These are phyloP conservation scores for Colletotrichum sp. DNA, from an alignment of 2,329 filamentous ascomycete genomes.

Conservation along the genomic window DNA sequence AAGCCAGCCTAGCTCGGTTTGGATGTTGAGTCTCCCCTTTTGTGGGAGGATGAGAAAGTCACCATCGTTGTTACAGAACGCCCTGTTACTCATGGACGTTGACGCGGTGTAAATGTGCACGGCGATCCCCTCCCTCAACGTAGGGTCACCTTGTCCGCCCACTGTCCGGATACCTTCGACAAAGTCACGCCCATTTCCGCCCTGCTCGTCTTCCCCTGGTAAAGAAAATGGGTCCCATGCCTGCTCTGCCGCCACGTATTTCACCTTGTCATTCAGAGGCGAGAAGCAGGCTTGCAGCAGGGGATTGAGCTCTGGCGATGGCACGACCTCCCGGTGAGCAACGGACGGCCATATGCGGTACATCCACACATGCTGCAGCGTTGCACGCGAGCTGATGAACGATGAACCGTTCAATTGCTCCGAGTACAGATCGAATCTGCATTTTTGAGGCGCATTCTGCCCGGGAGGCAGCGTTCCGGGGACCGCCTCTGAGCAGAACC, in stretches of 20 bases:
- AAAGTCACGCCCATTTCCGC: not conserved
- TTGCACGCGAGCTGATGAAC: constrained; percentile 31
- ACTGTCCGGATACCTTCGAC: not conserved
- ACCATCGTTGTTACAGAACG: constrained; percentile 61
- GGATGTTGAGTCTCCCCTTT: constrained; percentile 66
- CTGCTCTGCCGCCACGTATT: constrained; percentile 48
- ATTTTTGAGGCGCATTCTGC: constrained; percentile 48
- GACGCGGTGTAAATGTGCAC: not conserved
- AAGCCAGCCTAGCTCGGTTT: constrained; percentile 39
- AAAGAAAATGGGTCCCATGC: constrained; percentile 48
- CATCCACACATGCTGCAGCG: constrained; percentile 37
- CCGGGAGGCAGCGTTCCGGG: constrained; percentile 47
- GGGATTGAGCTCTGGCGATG: constrained; percentile 1
- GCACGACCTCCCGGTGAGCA: constrained; percentile 27
- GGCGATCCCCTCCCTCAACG: not conserved
- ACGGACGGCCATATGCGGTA: constrained; percentile 36
- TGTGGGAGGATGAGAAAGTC: constrained; percentile 69
- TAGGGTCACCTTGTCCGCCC: not conserved
- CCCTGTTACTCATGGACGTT: constrained; percentile 46
- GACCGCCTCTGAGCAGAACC: constrained; percentile 48
- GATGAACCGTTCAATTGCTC: constrained; percentile 51
- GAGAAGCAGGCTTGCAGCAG: constrained; percentile 26
- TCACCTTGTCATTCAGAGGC: constrained; percentile 44
- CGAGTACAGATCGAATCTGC: constrained; percentile 43
- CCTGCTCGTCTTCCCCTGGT: not conserved